Base-by-base conservation (phyloP, 2,329 filamentous ascomycete species). In the Fusarium sp. region DNA sequence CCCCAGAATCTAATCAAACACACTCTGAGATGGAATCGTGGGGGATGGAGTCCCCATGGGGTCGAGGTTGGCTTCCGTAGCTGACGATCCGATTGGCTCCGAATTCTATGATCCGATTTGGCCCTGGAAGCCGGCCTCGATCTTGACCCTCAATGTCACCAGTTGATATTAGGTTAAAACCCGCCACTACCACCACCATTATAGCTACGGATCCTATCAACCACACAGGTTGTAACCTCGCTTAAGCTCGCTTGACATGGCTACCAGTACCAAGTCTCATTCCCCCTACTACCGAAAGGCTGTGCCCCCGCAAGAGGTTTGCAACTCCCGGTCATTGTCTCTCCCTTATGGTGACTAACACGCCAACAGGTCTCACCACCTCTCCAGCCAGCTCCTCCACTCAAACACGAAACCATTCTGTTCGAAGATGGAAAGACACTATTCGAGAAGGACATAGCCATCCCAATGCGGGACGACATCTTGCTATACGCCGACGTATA, bases 351-450 rank as follows among this genome's bases (percentile, higher is more conserved):
- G 13, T 57, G 13, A 24, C 20, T 20, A 35, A 8, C 11, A n/a
- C 20, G 14, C 20, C 35, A 31, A 24, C 16, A 58, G 56, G 56
- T 58, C 34, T 18, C 34, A 27, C 56, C 56, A 40, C 56, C 56
- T 38, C 35, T 58, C n/a, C 31, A 6, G 8, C 35, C 35, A 24
- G 56, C 56, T 24, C 56, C 56, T 24, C 16, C 56, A 10, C 34
- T 58, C 4, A 24, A 24, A 10, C 31, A 6, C 2, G 22, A 40
- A 11, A 40, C 56, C 6, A 37, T 9, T 2, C 56, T 58, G 2
- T 35, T 58, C 22, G 56, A 58, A 58, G 56, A 58, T 58, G 35
- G 56, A 8, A 58, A 58, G 11, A 58, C 56, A 2, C 56, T 58
- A 6, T 58, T 58, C 20, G 22, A 58, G 6, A 58, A 40, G 34